Percentiles rank a stretch among this genome's conserved stretches.
phyloP scores from a whole-genome alignment of 805 yeast genomes.

The Ogataea parapolymorpha region DNA sequence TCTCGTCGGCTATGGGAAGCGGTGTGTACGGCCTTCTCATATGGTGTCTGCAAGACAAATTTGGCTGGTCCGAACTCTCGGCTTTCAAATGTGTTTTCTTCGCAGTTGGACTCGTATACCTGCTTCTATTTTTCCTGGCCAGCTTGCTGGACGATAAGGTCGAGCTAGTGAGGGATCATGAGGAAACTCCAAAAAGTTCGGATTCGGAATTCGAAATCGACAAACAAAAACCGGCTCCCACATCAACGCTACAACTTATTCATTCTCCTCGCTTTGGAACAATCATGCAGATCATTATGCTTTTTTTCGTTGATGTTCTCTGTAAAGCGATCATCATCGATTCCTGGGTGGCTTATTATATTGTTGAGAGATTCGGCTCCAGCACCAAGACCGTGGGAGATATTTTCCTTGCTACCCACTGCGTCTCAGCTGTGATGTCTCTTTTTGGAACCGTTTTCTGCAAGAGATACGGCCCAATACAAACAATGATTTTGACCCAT shows the following conservation, averaged over 20 bases:
- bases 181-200: slow-evolving; percentile 8
- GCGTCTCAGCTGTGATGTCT: slow-evolving; percentile 38
- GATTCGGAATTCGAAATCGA: slow-evolving; percentile 29
- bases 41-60: slow-evolving; percentile 16
- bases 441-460: slow-evolving; percentile 42
- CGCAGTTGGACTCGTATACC: slow-evolving; percentile 21
- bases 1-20: slow-evolving; percentile 47
- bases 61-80: slow-evolving; percentile 22
- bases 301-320: slow-evolving; percentile 42
- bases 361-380: slow-evolving; percentile 36
- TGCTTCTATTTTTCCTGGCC: slow-evolving; percentile 21
- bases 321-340: slow-evolving; percentile 43
- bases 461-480: slow-evolving; percentile 42
- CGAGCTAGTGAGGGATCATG: slow-evolving; percentile 4
- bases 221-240: not conserved
- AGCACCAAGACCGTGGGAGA: slow-evolving; percentile 37
- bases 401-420: slow-evolving; percentile 38
- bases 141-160: slow-evolving; percentile 1
- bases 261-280: slow-evolving; percentile 14
- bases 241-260: slow-evolving; percentile 2
- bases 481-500: slow-evolving; percentile 44
- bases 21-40: slow-evolving; percentile 37
- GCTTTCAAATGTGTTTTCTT: slow-evolving; percentile 35
- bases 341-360: slow-evolving; percentile 46
- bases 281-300: slow-evolving; percentile 33